A percentile compares a stretch with the other conserved stretches of the same genome.
Evolutionary conservation across 2,329 filamentous ascomycete genomes (phyloP).

Genomic region (Cercospora berteroae): DNA sequence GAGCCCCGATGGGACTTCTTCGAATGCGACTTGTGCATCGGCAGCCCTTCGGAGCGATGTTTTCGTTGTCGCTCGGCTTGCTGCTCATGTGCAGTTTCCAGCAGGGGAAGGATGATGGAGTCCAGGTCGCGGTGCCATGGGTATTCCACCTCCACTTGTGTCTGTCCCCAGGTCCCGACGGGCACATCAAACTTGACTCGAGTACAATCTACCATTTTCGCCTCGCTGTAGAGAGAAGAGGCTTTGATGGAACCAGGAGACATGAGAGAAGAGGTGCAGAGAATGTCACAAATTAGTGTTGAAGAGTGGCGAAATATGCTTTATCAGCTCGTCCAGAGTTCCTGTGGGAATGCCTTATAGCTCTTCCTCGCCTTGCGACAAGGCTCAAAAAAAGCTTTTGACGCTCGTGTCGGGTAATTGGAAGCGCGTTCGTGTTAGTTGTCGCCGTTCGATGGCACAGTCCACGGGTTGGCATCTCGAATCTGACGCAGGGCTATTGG

Average conservation of each 20-base stretch:
- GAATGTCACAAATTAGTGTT: background rate
- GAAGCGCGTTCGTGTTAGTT: background rate
- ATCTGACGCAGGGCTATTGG: slow-evolving; percentile 4
- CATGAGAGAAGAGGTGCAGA: background rate
- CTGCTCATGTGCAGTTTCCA: slow-evolving; percentile 16
- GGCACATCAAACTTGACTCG: slow-evolving; percentile 19
- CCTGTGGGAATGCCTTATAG: slow-evolving; percentile 1
- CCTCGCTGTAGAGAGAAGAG: slow-evolving; percentile 10
- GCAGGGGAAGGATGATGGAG: slow-evolving; percentile 17
- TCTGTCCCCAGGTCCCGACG: slow-evolving; percentile 18
- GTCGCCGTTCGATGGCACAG: background rate
- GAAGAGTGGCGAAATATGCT: background rate
- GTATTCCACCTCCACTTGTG: slow-evolving; percentile 19
- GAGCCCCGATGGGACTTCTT: slow-evolving; percentile 1
- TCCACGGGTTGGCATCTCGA: background rate
- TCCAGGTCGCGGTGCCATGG: slow-evolving; percentile 20
- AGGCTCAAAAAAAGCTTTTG: background rate
- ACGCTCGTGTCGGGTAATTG: background rate
- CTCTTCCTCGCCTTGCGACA: background rate
- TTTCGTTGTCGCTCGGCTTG: slow-evolving; percentile 17
- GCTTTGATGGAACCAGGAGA: slow-evolving; percentile 7
- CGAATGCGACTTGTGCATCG: slow-evolving; percentile 5
- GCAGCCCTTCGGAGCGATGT: slow-evolving; percentile 4
- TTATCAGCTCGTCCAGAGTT: background rate
- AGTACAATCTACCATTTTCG: slow-evolving; percentile 12